Conservation (phyloP, 2,329 filamentous ascomycete species). For the Colletotrichum gigasporum region DNA sequence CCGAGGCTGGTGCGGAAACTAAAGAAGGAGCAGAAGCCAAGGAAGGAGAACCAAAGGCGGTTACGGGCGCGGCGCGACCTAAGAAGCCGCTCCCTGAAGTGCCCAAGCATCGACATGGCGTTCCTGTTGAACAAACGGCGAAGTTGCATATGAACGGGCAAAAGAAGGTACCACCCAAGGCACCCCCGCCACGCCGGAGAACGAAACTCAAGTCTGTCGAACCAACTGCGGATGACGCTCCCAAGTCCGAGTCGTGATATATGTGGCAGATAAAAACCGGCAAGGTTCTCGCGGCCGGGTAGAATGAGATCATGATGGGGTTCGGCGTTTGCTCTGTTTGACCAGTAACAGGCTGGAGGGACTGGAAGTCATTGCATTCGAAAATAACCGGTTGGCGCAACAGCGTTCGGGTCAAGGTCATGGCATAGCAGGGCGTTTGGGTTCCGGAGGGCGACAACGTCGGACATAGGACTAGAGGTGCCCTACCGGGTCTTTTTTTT, state of each 20-base stretch:
- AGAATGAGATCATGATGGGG: slow-evolving; percentile 1
- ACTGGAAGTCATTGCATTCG: background rate
- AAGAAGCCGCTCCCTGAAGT: slow-evolving; percentile 64
- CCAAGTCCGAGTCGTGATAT: background rate
- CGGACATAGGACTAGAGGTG: background rate
- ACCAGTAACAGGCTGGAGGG: background rate
- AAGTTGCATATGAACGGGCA: slow-evolving; percentile 40
- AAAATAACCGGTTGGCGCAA: background rate
- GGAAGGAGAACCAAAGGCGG: slow-evolving; percentile 36
- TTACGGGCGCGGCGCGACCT: slow-evolving; percentile 38
- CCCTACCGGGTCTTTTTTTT: background rate
- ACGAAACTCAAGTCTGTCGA: slow-evolving; percentile 48
- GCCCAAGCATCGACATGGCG: slow-evolving; percentile 65
- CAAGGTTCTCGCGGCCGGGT: background rate
- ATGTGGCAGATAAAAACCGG: background rate
- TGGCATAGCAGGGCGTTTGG: slow-evolving; percentile 30
- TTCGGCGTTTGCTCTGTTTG: slow-evolving; percentile 5
- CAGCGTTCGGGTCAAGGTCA: slow-evolving; percentile 1
- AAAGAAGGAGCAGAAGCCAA: slow-evolving; percentile 37
- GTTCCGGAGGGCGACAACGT: background rate
- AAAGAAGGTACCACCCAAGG: slow-evolving; percentile 57
- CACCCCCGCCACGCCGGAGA: slow-evolving; percentile 56
- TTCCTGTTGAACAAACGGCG: slow-evolving; percentile 49
- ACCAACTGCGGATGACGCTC: background rate
- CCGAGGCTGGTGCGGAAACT: too few relatives aligned